Evolutionary conservation across 2,329 filamentous ascomycete genomes (phyloP), one percentile per base, ranked within the genome.

Genomic region (Sarocladiaceae sp.): DNA sequence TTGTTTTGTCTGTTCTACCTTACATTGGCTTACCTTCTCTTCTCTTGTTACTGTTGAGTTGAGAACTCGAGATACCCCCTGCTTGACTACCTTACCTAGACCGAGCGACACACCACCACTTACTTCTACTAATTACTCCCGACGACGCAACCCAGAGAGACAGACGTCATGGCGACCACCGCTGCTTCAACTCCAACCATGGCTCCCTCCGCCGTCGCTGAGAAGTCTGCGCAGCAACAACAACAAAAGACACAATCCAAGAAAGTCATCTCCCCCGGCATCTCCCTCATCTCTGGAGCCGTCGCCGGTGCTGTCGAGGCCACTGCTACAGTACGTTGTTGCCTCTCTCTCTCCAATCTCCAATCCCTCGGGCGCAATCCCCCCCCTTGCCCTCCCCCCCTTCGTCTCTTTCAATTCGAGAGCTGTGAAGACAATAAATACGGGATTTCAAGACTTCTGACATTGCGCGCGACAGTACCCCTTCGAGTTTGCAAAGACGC

Each of bases 401-500:
- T n/a, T n/a, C n/a, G n/a, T n/a, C n/a, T n/a, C n/a, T n/a, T n/a
- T n/a, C n/a, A n/a, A n/a, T n/a, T n/a, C n/a, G n/a, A n/a, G n/a
- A 6, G n/a, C 47, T n/a, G n/a, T n/a, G n/a, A n/a, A n/a, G n/a
- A n/a, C n/a, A n/a, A n/a, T n/a, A n/a, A n/a, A n/a, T n/a, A n/a
- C n/a, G n/a, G n/a, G n/a, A n/a, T n/a, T n/a, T n/a, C n/a, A n/a
- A n/a, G n/a, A n/a, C n/a, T n/a, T n/a, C n/a, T n/a, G n/a, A n/a
- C 9, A 15, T 9, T 16, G 33, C 18, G 10, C 12, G n/a, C n/a
- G n/a, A 33, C 47, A 72, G 65, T 83, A 83, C 57, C 80, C 80
- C 0, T 76, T 83, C 52, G 80, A 84, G 55, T 85, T 82, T 52
- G 78, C 80, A 44, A 85, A 85, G 60, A 83, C 80, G 1, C 66